Base-by-base conservation (phyloP, 2,329 filamentous ascomycete species). In the Shiraia sp. region DNA sequence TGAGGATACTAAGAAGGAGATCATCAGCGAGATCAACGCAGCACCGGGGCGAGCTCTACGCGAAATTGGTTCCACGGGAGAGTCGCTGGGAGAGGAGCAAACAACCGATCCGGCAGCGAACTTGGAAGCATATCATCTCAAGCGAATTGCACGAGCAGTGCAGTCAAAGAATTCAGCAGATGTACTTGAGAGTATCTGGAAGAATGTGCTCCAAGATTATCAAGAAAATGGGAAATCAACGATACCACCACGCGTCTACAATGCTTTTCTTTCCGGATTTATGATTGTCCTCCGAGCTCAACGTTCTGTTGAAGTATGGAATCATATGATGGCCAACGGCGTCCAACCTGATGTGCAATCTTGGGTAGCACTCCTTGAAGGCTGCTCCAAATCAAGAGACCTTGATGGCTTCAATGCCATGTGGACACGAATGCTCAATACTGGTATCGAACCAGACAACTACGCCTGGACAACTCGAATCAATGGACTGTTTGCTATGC, bases 301-400 rank as follows among this genome's bases (percentile, higher is more conserved):
- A 23, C 59, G 66, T 9, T 76, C 79, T 1, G 70, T 81, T n/a
- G 68, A 76, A 19, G 71, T 81, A 3, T 83, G 80, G 80, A 80
- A 81, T 42, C 65, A 75, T 44, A 79, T 82, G 76, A 59, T 78
- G 10, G 62, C 70, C 30, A 66, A 79, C 36, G 80, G 79, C 1
- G 61, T 86, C 22, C 65, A 72, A 41, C 85, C 87, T 10, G 83
- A 77, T 6, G 57, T 85, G 40, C 78, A 73, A 53, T 86, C 87
- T 0, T 93, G 87, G 80, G 86, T 83, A 27, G 73, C 80, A 30
- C 86, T 93, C 79, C 80, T 93, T 52, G 76, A 81, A 41, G 88
- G 88, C 1, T 89, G 84, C 68, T 80, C 79, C 59, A 76, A 74
- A 35, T 76, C 80, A 35, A 75, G 75, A 39, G 83, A 89, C 54